Percentiles rank a stretch among this genome's conserved stretches.
Evolutionary conservation across 805 yeast species (phyloP).

Genomic region (Candida krabiensis): DNA sequence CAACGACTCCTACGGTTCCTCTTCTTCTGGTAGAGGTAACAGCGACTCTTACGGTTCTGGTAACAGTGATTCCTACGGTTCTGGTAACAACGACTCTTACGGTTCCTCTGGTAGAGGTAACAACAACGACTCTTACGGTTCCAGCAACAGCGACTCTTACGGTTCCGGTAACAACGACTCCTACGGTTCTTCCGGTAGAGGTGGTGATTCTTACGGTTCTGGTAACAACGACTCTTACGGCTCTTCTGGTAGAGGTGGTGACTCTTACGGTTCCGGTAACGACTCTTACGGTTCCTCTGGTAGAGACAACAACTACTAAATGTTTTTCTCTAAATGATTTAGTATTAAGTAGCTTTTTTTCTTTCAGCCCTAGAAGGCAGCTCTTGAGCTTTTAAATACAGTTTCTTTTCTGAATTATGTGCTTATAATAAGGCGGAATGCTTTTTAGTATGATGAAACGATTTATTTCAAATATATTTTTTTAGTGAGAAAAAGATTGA

Average conservation of each 20-base stretch:
- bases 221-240: constrained; percentile 31
- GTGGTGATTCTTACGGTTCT: constrained; percentile 28
- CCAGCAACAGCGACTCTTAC: constrained; percentile 24
- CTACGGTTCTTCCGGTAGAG: constrained; percentile 9
- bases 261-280: constrained; percentile 34
- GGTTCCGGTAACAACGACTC: constrained; percentile 29
- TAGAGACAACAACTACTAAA: constrained; percentile 12
- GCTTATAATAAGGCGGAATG: no score
- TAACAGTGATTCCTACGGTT: constrained; percentile 31
- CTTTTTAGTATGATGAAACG: no score
- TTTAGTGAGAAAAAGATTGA: no score
- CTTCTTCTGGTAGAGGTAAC: constrained; percentile 22
- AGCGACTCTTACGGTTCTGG: constrained; percentile 31
- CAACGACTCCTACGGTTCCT: constrained; percentile 35
- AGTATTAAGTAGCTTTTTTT: no score
- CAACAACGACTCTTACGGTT: constrained; percentile 16
- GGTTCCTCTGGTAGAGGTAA: constrained; percentile 28
- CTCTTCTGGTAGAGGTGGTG: constrained; percentile 19
- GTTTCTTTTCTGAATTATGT: no score
- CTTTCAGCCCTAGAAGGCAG: no score
- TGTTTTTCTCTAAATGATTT: no score
- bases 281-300: constrained; percentile 8
- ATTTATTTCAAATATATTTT: no score
- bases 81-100: constrained; percentile 31
- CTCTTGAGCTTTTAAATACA: no score